Base-by-base conservation (phyloP, 73 alveolate species). In the Paramecium biaurelia region DNA sequence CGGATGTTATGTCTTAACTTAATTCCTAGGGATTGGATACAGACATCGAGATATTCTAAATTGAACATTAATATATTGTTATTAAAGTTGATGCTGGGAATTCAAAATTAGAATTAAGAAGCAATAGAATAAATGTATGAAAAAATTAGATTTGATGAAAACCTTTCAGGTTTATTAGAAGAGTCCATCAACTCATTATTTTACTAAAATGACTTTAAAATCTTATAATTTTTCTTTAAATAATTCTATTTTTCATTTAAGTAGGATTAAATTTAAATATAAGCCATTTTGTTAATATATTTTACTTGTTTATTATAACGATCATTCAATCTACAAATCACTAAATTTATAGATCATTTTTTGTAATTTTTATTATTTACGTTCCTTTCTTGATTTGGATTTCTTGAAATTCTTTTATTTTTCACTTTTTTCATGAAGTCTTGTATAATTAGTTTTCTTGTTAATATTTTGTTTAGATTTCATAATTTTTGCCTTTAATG, bases 171-270 rank as follows among this genome's bases (percentile, higher is more conserved):
- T 42, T 85, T 97, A 67, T 93, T 97, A 38, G 98, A 95, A 35
- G 99, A 96, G 82, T 90, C 97, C 85, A 99, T 95, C 68, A 96
- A 92, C 74, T 99, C 99, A n/a, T 87, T 98, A 92, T 95, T 97
- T n/a, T 95, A 98, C 99, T 34, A 95, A 94, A 84, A 94, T 99
- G 68, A 95, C 1, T 9, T 56, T 57, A n/a, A n/a, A n/a, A n/a
- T n/a, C n/a, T n/a, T n/a, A 6, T 7, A 38, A 7, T 15, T 7
- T 38, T 38, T 38, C 47, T 7, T 38, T 15, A 38, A 37, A 5
- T 38, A 38, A 38, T 38, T 38, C 47, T 38, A 38, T 38, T 38
- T 8, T 3, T 0, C 10, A 7, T 38, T 2, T 38, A 38, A 12
- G 15, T 38, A 7, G 10, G 1, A 38, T 38, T 38, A 38, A 38